phyloP scores from a whole-genome alignment of 768 basidiomycete genomes.

The Amyloporia xantha region DNA sequence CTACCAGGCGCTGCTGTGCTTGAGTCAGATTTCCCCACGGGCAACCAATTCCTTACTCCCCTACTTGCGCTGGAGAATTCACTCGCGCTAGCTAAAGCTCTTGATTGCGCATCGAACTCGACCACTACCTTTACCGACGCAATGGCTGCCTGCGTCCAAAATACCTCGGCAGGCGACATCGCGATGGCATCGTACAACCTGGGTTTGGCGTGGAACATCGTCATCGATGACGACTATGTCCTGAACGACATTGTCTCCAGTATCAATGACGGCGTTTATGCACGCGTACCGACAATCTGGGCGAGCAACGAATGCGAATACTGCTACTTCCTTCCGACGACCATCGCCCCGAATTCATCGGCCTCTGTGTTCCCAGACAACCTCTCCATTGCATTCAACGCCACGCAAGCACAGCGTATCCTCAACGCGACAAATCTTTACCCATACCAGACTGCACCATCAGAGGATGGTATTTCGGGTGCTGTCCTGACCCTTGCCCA shows the following conservation, averaged over 20 bases:
- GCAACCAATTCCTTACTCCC: conserved; percentile 2
- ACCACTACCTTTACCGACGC: conserved; percentile 2
- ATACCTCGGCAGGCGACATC: conserved; percentile 3
- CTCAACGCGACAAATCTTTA: conserved; percentile 6
- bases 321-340: conserved; percentile 9
- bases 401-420: conserved; percentile 3
- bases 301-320: conserved; percentile 11
- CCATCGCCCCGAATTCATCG: conserved; percentile 4
- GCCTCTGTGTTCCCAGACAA: conserved; percentile 5
- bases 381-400: conserved; percentile 5
- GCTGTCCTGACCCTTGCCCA: conserved; percentile 6
- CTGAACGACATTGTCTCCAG: conserved; percentile 8
- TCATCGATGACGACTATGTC: conserved; percentile 6
- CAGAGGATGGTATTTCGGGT: conserved; percentile 8
- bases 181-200: conserved; percentile 1
- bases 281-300: conserved; percentile 8
- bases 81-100: conserved; percentile 1
- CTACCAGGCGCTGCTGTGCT: conserved; percentile 6
- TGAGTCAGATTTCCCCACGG: conserved; percentile 6
- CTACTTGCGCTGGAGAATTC: conserved; percentile 1
- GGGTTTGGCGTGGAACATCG: conserved; percentile 6
- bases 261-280: conserved; percentile 7
- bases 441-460: conserved; percentile 7
- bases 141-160: conserved; percentile 4
- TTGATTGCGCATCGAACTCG: conserved; percentile 4